Conservation (phyloP, 2,329 filamentous ascomycete species). For the Aschersonia sp. region DNA sequence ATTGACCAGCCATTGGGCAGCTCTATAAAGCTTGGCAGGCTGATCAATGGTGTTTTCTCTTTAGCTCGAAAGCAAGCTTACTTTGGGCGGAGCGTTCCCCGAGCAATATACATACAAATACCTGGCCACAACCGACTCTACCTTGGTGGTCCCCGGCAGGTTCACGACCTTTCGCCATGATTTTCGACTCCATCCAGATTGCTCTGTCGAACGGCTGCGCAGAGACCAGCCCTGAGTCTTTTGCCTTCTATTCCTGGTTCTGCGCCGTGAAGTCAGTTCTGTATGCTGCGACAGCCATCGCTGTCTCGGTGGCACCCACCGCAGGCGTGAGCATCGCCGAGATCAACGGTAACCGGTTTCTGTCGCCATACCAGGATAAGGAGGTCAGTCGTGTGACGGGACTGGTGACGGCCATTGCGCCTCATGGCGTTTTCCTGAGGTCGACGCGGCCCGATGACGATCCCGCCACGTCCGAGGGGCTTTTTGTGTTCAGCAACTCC, state of each 20-base stretch:
- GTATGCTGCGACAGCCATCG: conserved; percentile 3
- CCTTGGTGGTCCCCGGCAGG: no score
- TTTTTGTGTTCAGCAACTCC: conserved; percentile 47
- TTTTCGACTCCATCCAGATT: not conserved
- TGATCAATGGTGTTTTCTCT: not conserved
- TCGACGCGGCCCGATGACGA: conserved; percentile 43
- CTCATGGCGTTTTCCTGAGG: conserved; percentile 49
- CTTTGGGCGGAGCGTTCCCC: no score
- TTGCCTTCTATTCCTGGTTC: not conserved
- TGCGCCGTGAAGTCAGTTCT: not conserved
- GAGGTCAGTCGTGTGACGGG: conserved; percentile 45
- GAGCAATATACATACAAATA: no score
- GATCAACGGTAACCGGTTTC: conserved; percentile 52
- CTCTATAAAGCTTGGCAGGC: not conserved
- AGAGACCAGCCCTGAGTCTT: not conserved
- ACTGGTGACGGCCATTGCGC: conserved; percentile 48
- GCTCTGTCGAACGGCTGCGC: not conserved
- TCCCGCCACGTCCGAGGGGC: conserved; percentile 43
- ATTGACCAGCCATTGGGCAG: not conserved
- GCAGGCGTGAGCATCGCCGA: conserved; percentile 36
- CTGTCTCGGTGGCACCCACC: conserved; percentile 9
- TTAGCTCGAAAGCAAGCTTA: no score
- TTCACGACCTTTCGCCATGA: not conserved
- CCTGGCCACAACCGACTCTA: no score
- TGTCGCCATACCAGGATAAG: conserved; percentile 45